Conservation (phyloP, 257 asterid species). For the Jacaranda copaia region DNA sequence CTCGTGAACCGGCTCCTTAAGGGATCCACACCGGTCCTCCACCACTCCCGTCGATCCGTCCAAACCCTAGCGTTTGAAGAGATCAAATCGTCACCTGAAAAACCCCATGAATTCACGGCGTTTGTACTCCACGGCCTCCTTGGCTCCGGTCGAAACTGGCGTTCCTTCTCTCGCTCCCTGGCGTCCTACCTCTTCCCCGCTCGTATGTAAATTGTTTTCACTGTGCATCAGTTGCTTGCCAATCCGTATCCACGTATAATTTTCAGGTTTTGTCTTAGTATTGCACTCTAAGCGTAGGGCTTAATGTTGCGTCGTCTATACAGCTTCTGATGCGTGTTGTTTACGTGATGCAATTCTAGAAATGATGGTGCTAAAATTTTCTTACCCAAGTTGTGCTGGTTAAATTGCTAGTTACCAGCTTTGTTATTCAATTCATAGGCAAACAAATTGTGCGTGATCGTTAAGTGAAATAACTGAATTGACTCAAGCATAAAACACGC, state of each 20-base stretch:
- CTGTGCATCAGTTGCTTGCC: background rate
- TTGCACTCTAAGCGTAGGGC: background rate
- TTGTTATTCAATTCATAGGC: background rate
- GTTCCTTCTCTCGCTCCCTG: slow-evolving; percentile 83
- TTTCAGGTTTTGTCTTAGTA: slow-evolving; percentile 4
- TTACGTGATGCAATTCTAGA: slow-evolving; percentile 7
- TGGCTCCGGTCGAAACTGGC: slow-evolving; percentile 97
- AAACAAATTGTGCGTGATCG: background rate
- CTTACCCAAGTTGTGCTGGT: background rate
- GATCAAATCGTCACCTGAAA: slow-evolving; percentile 56
- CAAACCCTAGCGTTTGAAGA: slow-evolving; percentile 87
- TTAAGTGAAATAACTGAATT: background rate
- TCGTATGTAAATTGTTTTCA: slow-evolving; percentile 43
- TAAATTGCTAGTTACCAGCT: background rate
- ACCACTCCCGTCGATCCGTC: slow-evolving; percentile 48
- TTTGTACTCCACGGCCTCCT: slow-evolving; percentile 90
- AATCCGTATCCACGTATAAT: background rate
- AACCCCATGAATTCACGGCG: slow-evolving; percentile 71
- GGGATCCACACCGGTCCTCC: slow-evolving; percentile 43
- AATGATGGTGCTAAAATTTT: background rate
- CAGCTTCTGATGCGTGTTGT: background rate
- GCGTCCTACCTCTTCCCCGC: slow-evolving; percentile 65
- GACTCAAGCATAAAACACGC: slow-evolving; percentile 1
- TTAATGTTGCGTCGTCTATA: background rate
- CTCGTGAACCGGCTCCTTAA: slow-evolving; percentile 48